A percentile compares a stretch with the other conserved stretches of the same genome.
phyloP scores from a whole-genome alignment of 805 yeast genomes.

The Saturnispora silvae region DNA sequence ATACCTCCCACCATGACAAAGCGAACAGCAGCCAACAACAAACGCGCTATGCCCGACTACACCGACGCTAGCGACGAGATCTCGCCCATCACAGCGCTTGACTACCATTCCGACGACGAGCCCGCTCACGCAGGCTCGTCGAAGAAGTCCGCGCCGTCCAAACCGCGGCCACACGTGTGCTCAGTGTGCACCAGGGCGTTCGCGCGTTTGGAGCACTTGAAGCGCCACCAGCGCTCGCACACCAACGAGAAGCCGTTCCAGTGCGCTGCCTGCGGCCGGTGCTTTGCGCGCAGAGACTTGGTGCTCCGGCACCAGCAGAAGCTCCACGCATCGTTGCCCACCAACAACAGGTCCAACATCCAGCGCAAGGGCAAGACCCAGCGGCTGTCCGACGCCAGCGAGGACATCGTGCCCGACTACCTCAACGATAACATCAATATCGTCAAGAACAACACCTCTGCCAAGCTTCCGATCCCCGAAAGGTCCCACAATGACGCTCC shows the following conservation, averaged over 20 bases:
- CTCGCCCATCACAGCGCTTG: slow-evolving; percentile 1
- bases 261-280: slow-evolving; percentile 92
- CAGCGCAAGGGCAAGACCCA: slow-evolving; percentile 25
- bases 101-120: neutral
- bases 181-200: slow-evolving; percentile 87
- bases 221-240: slow-evolving; percentile 88
- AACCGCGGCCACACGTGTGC: slow-evolving; percentile 91
- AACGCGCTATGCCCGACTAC: neutral
- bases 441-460: slow-evolving; percentile 39
- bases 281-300: slow-evolving; percentile 84
- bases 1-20: slow-evolving; percentile 1
- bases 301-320: slow-evolving; percentile 93
- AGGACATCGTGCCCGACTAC: slow-evolving; percentile 27
- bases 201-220: slow-evolving; percentile 89
- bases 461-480: slow-evolving; percentile 34
- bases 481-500: neutral
- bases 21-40: neutral
- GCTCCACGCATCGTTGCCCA: slow-evolving; percentile 53
- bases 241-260: slow-evolving; percentile 94
- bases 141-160: slow-evolving; percentile 31
- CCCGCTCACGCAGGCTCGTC: neutral
- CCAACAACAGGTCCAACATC: slow-evolving; percentile 25
- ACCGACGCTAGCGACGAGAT: neutral
- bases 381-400: slow-evolving; percentile 18
- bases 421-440: slow-evolving; percentile 42